Evolutionary conservation across 1,284 basidiomycete species (phyloP).

Genomic region (Malassezia sympodialis): DNA sequence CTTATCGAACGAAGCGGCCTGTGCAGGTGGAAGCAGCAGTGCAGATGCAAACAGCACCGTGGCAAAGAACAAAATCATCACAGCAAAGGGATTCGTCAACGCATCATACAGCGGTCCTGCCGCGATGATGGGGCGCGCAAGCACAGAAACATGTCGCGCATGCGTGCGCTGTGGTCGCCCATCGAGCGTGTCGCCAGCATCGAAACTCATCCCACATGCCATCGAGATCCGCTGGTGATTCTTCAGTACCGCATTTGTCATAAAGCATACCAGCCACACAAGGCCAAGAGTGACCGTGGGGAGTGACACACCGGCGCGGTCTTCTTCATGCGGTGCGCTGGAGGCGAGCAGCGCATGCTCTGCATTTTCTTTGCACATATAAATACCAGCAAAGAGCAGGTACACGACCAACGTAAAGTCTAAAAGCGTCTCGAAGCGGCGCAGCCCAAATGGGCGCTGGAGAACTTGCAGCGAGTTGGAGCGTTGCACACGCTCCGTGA

Average conservation of each 20-base stretch:
- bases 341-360: constrained; percentile 45
- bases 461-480: not conserved
- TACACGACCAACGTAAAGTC: constrained; percentile 81
- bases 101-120: constrained; percentile 22
- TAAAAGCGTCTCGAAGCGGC: constrained; percentile 64
- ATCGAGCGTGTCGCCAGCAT: constrained; percentile 20
- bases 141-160: constrained; percentile 23
- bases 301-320: constrained; percentile 18
- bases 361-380: constrained; percentile 84
- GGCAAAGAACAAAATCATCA: constrained; percentile 43
- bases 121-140: constrained; percentile 25
- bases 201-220: constrained; percentile 42
- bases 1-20: constrained; percentile 44
- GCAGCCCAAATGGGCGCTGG: constrained; percentile 53
- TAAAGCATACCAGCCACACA: constrained; percentile 24
- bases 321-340: constrained; percentile 16
- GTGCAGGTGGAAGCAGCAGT: constrained; percentile 32
- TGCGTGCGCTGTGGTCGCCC: constrained; percentile 3
- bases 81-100: constrained; percentile 41
- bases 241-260: constrained; percentile 33
- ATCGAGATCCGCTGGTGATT: constrained; percentile 40
- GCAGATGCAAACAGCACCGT: constrained; percentile 28
- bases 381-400: constrained; percentile 77
- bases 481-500: too few species aligned
- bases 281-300: constrained; percentile 26